phyloP scores from a whole-genome alignment of 1,139 yeast species.

The Nadsonia commutata region DNA sequence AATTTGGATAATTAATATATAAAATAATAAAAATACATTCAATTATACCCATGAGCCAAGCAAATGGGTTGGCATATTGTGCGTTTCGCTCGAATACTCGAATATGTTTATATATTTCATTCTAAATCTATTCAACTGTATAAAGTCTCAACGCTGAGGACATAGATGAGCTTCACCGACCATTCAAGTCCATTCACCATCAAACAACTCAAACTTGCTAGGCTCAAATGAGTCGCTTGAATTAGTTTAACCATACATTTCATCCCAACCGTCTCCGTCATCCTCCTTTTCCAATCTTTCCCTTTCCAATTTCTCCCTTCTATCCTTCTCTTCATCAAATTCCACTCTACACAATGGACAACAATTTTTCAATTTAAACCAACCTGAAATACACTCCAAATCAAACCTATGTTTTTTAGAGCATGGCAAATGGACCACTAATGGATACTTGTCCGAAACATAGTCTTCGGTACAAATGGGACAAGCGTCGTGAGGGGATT shows the following conservation, averaged over 20 bases:
- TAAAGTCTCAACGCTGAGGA: too few species aligned
- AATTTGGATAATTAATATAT: too few species aligned
- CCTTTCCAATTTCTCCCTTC: constrained; percentile 15
- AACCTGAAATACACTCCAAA: constrained; percentile 79
- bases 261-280: constrained; percentile 63
- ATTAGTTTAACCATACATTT: constrained; percentile 56
- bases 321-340: constrained; percentile 36
- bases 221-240: too few species aligned
- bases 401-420: constrained; percentile 60
- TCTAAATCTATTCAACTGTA: too few species aligned
- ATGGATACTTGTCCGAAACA: constrained; percentile 60
- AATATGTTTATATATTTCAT: too few species aligned
- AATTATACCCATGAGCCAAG: too few species aligned
- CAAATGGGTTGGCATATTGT: too few species aligned
- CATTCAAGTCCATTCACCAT: too few species aligned
- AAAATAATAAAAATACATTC: too few species aligned
- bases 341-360: constrained; percentile 83
- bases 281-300: constrained; percentile 31
- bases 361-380: constrained; percentile 67
- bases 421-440: constrained; percentile 73
- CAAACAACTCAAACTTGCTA: too few species aligned
- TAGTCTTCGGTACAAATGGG: constrained; percentile 73
- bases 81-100: too few species aligned
- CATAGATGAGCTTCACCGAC: too few species aligned
- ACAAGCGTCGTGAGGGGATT: constrained; percentile 50